Percentiles rank a stretch among this genome's conserved stretches.
Conservation (phyloP, 2,329 filamentous ascomycete species). For the Fusarium sp. region DNA sequence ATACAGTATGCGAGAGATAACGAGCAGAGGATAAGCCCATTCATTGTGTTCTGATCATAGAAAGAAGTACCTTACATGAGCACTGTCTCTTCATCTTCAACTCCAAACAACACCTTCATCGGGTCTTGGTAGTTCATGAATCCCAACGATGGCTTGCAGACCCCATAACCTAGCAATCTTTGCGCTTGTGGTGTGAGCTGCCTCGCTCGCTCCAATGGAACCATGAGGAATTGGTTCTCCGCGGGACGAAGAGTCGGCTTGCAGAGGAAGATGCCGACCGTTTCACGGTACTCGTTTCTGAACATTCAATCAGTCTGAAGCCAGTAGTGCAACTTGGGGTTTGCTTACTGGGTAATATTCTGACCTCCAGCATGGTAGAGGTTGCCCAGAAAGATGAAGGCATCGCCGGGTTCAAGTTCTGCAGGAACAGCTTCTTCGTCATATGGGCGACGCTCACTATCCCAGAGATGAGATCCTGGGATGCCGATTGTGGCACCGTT, state of each 20-base stretch:
- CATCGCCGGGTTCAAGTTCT: slow-evolving; percentile 55
- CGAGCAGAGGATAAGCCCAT: background rate
- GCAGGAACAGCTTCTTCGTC: slow-evolving; percentile 54
- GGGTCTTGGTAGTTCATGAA: slow-evolving; percentile 35
- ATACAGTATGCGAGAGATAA: slow-evolving; percentile 8
- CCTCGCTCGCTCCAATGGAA: slow-evolving; percentile 7
- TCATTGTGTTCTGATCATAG: background rate
- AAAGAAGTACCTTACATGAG: background rate
- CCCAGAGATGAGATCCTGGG: slow-evolving; percentile 56
- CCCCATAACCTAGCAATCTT: slow-evolving; percentile 18
- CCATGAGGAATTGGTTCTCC: slow-evolving; percentile 31
- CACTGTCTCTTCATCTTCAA: slow-evolving; percentile 28
- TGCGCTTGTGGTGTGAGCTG: slow-evolving; percentile 27
- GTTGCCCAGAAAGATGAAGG: slow-evolving; percentile 54
- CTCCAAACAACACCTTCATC: slow-evolving; percentile 25
- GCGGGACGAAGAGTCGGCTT: slow-evolving; percentile 23
- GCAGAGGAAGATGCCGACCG: slow-evolving; percentile 29
- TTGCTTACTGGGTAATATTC: slow-evolving; percentile 47
- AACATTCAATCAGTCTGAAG: fast-evolving
- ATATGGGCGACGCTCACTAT: slow-evolving; percentile 50
- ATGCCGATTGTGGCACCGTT: slow-evolving; percentile 58
- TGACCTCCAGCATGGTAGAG: slow-evolving; percentile 56
- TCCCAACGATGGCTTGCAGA: slow-evolving; percentile 16
- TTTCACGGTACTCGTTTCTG: slow-evolving; percentile 19
- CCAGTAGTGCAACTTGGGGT: fast-evolving